Base-by-base conservation (phyloP, 768 basidiomycete genomes). In the Pisolithus orientalis region DNA sequence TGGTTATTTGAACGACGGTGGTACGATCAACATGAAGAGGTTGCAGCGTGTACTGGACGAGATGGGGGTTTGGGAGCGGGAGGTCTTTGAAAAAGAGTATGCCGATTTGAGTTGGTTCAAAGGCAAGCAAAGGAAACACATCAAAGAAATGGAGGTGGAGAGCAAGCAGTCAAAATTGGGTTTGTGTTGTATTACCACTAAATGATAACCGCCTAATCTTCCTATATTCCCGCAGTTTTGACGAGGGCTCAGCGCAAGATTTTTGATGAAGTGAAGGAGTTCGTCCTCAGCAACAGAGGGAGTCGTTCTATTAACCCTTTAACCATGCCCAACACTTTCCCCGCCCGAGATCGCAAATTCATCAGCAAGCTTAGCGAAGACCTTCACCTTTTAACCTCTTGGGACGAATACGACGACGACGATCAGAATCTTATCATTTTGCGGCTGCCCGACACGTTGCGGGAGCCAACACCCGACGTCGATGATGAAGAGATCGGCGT, bases 1-100 rank as follows among this genome's bases (percentile, higher is more conserved):
- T 55, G 96, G 95, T 0, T 98, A 98, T 67, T 75, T 98, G 47
- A 96, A 98, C 59, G 92, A 96, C 65, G 79, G 76, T 53, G 96
- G 96, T 16, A 75, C 75, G 6, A 93, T 99, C 63, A 83, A 86
- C 57, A 81, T 83, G 53, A 75, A 78, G 61, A 74, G 95, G 34
- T 73, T 99, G 37, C 95, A 96, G 68, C 71, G 90, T 9, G 79
- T 99, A 29, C 73, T 99, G 37, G 80, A 95, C 65, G 87, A 96
- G 72, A 87, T 99, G 80, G 80, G 82, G 3, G 70, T 79, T 10
- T 92, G 91, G 80, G 96, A 99, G 68, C 75, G 80, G 51, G 94
- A 95, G 52, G 77, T 90, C 3, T 99, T 95, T 57, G 87, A 96
- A 76, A 87, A 83, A 69, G 94, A 95, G 65, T 89, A 86, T 58